A percentile compares a stretch with the other conserved stretches of the same genome.
phyloP scores from a whole-genome alignment of 202 grass and related monocot genomes.

The Schoenoplectus tabernaemontani region DNA sequence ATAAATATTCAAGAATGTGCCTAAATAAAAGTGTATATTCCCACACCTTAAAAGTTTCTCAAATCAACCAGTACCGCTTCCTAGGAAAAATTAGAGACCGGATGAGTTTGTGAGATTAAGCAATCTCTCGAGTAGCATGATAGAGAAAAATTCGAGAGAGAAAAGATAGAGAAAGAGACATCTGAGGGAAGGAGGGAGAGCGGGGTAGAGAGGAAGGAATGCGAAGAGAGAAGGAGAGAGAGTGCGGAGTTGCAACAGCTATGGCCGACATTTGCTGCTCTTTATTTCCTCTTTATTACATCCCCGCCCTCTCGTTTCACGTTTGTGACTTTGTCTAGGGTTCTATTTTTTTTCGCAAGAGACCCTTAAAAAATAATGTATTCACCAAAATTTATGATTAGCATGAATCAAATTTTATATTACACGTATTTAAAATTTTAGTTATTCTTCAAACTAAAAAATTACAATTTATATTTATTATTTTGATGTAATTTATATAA shows the following conservation, averaged over 20 bases:
- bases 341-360: neutral
- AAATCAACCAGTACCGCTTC: neutral
- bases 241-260: neutral
- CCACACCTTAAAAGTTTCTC: neutral
- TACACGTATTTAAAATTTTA: no score
- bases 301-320: neutral
- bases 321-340: neutral
- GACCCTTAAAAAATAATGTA: neutral
- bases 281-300: neutral
- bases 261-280: neutral
- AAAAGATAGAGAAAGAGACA: slow-evolving; percentile 10
- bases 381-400: no score
- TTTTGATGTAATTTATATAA: no score
- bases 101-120: neutral
- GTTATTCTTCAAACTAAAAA: no score
- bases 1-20: neutral
- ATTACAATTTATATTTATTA: no score
- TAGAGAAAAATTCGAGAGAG: neutral
- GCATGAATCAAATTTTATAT: no score
- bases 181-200: neutral
- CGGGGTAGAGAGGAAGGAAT: neutral
- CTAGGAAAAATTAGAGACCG: neutral
- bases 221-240: neutral
- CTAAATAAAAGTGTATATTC: no score
- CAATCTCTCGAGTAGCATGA: neutral